Base-by-base conservation (phyloP, 495 filamentous ascomycete genomes). In the Thozetella sp. region DNA sequence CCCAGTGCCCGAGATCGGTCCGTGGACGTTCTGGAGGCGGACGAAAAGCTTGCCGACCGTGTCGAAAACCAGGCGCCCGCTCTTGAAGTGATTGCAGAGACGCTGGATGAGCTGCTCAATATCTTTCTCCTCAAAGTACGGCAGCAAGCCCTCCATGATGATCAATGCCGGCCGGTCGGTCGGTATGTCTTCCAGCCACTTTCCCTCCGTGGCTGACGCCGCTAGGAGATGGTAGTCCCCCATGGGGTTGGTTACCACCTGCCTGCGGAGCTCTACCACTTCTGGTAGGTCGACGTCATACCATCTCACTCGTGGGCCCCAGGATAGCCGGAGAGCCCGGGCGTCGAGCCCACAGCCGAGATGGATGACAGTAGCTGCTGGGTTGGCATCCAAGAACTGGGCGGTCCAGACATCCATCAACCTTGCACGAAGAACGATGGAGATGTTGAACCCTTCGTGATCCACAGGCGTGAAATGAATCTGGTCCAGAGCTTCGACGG, bases 291-390 rank as follows among this genome's bases (percentile, higher is more conserved):
- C 65, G 43, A 64, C 55, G 57, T 68, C 65, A 25, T 61, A 58
- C 65, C 65, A 65, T 20, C 54, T 46, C 13, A 58, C 59, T 22
- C 27, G 55, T 34, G 30, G 46, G 45, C 40, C 59, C 59, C 60
- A 66, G 23, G 30, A 17, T 10, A 67, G n/a, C 1, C 64, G 46
- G 37, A 55, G 58, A 2, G 61, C 61, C 19, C 62, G 61, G 37
- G 54, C 52, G 45, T 67, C 65, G 1, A 67, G 51, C 1, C 65
- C 65, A 25, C 62, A 67, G 9, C 62, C 65, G 1, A 67, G 62
- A 19, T 67, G 62, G 2, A 67, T 25, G 9, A 67, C 65, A 24
- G 62, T 61, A 13, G 53, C 51, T 12, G 55, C 55, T 2, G 26
- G 25, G 34, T 64, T 48, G 3, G 54, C 51, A 3, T 51, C 43